phyloP scores from a whole-genome alignment of 441 rosid genomes.

The Syzygium syzygioides region DNA sequence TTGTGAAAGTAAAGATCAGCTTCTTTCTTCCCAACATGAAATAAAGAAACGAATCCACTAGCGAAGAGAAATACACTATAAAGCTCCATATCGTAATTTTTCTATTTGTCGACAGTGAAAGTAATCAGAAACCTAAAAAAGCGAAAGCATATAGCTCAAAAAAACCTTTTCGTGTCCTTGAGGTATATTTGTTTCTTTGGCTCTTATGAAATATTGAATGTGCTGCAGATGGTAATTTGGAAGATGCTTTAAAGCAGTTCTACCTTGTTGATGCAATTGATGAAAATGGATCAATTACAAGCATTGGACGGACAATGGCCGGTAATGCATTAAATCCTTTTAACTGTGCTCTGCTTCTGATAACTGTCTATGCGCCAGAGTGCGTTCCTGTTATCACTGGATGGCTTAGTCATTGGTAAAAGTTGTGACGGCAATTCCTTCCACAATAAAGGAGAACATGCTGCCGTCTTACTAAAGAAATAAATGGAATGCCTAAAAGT shows the following conservation, averaged over 20 bases:
- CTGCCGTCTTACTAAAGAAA: neutral
- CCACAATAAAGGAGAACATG: neutral
- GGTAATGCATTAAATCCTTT: conserved; percentile 43
- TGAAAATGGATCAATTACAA: conserved; percentile 81
- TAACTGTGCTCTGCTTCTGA: neutral
- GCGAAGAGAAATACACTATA: neutral
- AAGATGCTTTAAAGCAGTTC: conserved; percentile 89
- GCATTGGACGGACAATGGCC: conserved; percentile 81
- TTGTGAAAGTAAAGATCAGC: neutral
- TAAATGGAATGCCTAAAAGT: neutral
- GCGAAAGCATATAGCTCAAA: neutral
- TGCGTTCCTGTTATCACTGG: neutral
- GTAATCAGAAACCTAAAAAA: neutral
- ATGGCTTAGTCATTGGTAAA: neutral
- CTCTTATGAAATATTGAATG: conserved; percentile 16
- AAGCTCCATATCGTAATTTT: neutral
- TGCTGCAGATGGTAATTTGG: conserved; percentile 73
- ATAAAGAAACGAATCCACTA: neutral
- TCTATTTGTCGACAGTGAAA: neutral
- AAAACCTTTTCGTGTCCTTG: neutral
- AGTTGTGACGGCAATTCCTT: neutral
- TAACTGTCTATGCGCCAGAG: neutral
- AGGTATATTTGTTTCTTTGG: conserved; percentile 4
- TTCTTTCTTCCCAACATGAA: neutral
- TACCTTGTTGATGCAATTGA: conserved; percentile 91